A percentile compares a stretch with the other conserved stretches of the same genome.
phyloP scores from a whole-genome alignment of 306 rosid genomes.

The barrel medic (Medicago truncatula) region DNA sequence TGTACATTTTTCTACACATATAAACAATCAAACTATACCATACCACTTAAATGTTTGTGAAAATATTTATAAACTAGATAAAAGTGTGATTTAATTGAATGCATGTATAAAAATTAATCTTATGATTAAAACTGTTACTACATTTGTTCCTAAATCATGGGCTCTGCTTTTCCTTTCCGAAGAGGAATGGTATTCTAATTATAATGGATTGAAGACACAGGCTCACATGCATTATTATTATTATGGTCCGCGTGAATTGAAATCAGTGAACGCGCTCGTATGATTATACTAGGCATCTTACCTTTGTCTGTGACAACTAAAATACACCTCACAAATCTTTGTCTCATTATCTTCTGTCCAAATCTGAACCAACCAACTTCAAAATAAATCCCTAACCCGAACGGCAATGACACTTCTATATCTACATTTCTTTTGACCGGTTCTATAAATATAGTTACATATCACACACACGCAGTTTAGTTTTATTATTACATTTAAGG shows the following conservation, averaged over 20 bases:
- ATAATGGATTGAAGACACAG: slow-evolving; percentile 37
- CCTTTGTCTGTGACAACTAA: slow-evolving; percentile 45
- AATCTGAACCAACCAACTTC: slow-evolving; percentile 35
- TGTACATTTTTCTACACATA: no score
- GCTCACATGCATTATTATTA: slow-evolving; percentile 53
- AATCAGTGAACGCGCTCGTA: slow-evolving; percentile 40
- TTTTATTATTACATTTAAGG: slow-evolving; percentile 23
- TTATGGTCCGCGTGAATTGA: slow-evolving; percentile 40
- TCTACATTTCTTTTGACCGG: neutral
- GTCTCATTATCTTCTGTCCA: slow-evolving; percentile 47
- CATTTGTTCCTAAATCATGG: neutral
- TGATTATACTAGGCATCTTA: slow-evolving; percentile 38
- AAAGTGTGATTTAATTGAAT: no score
- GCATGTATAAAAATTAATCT: no score
- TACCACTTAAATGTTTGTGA: no score
- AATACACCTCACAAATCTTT: slow-evolving; percentile 50
- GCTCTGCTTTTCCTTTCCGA: slow-evolving; percentile 1
- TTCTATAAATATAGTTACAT: neutral
- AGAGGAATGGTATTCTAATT: slow-evolving; percentile 36
- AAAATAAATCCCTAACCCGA: slow-evolving; percentile 9
- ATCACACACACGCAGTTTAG: neutral
- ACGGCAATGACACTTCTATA: neutral
- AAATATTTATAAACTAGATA: no score
- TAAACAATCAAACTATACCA: no score
- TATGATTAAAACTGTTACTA: neutral